Evolutionary conservation across 2,329 filamentous ascomycete species (phyloP).

Genomic region (Fusarium kyushuense): DNA sequence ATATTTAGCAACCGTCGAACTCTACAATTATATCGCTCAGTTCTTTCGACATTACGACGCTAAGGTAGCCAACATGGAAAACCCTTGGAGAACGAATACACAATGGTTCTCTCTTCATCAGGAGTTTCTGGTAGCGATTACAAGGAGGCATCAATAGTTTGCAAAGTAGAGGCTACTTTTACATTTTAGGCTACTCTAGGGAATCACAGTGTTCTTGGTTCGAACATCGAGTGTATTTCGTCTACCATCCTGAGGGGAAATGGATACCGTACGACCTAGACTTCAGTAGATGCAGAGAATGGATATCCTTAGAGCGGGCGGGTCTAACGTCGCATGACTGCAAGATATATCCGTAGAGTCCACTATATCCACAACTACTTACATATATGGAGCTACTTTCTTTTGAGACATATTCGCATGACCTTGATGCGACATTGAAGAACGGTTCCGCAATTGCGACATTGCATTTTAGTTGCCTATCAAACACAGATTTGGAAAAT

Average conservation of each 20-base stretch:
- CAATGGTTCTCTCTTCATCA: slow-evolving; percentile 23
- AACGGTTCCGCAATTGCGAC: not conserved
- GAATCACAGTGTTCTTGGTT: not conserved
- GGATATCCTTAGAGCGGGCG: not conserved
- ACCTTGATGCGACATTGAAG: not conserved
- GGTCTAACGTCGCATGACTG: not conserved
- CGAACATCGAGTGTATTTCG: not conserved
- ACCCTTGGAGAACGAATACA: not conserved
- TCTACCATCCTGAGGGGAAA: not conserved
- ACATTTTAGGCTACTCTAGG: accelerated
- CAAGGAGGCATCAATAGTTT: not conserved
- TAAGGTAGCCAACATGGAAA: not conserved
- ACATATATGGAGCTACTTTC: not conserved
- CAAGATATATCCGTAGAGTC: not conserved
- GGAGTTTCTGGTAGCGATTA: not conserved
- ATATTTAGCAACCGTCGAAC: slow-evolving; percentile 16
- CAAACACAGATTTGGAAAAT: not conserved
- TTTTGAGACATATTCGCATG: not conserved
- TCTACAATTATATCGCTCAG: slow-evolving; percentile 25
- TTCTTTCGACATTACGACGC: slow-evolving; percentile 26
- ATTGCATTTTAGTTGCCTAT: not conserved
- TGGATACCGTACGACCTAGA: not conserved
- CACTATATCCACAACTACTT: not conserved
- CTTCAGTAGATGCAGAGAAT: not conserved
- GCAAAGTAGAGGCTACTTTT: accelerated